A percentile compares a stretch with the other conserved stretches of the same genome.
Conservation (phyloP, 148 eudicot genomes). For the Vaccinium vitisidaea region DNA sequence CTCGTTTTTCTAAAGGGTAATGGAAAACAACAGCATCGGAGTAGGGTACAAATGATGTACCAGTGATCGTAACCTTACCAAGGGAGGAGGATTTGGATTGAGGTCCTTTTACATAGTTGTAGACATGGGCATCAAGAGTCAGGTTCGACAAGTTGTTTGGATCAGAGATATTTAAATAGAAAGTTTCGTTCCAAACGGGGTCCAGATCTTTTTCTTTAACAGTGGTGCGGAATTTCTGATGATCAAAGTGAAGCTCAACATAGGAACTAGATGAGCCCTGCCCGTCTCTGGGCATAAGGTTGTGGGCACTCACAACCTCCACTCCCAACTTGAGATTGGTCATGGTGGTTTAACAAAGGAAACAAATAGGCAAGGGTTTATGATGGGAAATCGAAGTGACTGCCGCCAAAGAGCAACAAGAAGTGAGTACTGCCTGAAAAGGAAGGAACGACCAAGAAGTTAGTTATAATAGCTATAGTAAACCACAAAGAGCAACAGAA, state of each 20-base stretch:
- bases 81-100: slow-evolving; percentile 51
- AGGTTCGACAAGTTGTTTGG: slow-evolving; percentile 51
- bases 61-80: slow-evolving; percentile 63
- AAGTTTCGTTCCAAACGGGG: slow-evolving; percentile 84
- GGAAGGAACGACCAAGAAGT: background rate
- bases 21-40: slow-evolving; percentile 64
- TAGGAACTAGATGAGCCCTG: slow-evolving; percentile 69
- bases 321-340: slow-evolving; percentile 81
- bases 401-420: background rate
- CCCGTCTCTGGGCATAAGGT: slow-evolving; percentile 62
- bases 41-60: slow-evolving; percentile 69
- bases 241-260: slow-evolving; percentile 80
- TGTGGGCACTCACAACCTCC: slow-evolving; percentile 81
- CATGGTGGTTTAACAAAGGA: slow-evolving; percentile 25
- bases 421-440: slow-evolving; percentile 15
- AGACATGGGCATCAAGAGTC: slow-evolving; percentile 63
- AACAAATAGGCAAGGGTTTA: background rate
- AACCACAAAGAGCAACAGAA: background rate
- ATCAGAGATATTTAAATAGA: slow-evolving; percentile 69
- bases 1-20: slow-evolving; percentile 71
- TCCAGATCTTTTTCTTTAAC: slow-evolving; percentile 68
- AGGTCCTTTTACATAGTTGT: slow-evolving; percentile 31
- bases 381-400: background rate
- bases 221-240: slow-evolving; percentile 65
- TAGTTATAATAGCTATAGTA: background rate